Evolutionary conservation across 1,284 basidiomycete genomes (phyloP).

Genomic region (Cerrena zonata): DNA sequence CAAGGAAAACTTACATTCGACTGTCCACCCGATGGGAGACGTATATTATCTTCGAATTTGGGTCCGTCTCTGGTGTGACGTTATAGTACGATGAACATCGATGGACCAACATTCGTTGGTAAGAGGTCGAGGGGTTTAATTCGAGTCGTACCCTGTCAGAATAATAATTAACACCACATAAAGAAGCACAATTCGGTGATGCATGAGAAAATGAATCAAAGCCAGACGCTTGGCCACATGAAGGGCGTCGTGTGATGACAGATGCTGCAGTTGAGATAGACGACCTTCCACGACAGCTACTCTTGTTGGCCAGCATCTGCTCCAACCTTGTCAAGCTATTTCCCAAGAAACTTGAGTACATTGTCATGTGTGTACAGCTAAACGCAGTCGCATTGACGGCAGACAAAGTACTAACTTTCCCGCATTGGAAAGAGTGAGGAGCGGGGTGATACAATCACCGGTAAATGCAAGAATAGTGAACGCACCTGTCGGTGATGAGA

Average conservation of each 20-base stretch:
- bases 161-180: not conserved
- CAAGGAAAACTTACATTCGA: constrained; percentile 53
- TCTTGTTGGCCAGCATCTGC: too few species aligned
- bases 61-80: constrained; percentile 60
- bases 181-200: not conserved
- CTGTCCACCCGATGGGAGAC: constrained; percentile 57
- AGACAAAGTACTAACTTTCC: too few species aligned
- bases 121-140: constrained; percentile 62
- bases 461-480: constrained; percentile 17
- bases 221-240: not conserved
- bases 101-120: constrained; percentile 77
- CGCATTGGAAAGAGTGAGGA: constrained; percentile 2
- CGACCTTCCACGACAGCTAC: too few species aligned
- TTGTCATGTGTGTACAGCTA: too few species aligned
- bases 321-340: too few species aligned
- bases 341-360: too few species aligned
- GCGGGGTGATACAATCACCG: not conserved
- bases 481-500: constrained; percentile 68
- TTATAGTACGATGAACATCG: constrained; percentile 76
- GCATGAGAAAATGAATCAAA: not conserved
- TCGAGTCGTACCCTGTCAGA: constrained; percentile 52
- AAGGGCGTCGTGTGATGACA: constrained; percentile 7
- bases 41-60: constrained; percentile 53
- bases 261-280: too few species aligned
- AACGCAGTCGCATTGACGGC: too few species aligned